Evolutionary conservation across 2,329 filamentous ascomycete genomes (phyloP).

Genomic region (Zasmidium angulare): DNA sequence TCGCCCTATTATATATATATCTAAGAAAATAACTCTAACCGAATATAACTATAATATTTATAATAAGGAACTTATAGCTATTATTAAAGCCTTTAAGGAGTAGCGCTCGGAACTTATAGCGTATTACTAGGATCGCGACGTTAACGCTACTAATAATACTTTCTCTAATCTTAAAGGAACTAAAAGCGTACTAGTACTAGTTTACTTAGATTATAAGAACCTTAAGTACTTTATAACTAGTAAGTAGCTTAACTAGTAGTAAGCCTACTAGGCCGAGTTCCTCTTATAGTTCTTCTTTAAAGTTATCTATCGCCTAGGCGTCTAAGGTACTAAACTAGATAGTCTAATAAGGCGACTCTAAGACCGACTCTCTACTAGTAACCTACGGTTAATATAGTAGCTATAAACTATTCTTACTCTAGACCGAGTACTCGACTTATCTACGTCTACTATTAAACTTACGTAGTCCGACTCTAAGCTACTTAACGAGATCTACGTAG

Average conservation of each 20-base stretch:
- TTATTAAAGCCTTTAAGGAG: constrained; percentile 33
- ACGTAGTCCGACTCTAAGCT: not conserved
- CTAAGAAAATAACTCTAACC: constrained; percentile 21
- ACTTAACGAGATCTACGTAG: too few relatives aligned
- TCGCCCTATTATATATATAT: constrained; percentile 26
- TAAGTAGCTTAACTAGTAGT: not conserved
- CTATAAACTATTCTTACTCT: too few relatives aligned
- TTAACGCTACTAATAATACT: constrained; percentile 18
- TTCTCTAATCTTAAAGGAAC: not conserved
- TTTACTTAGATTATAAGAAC: constrained; percentile 28
- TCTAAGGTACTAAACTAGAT: not conserved
- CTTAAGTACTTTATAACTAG: constrained; percentile 12
- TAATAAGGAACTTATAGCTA: constrained; percentile 23
- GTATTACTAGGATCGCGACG: too few relatives aligned
- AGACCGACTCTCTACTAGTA: not conserved
- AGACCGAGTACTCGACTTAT: not conserved
- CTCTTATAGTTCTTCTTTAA: not conserved
- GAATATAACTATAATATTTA: constrained; percentile 11
- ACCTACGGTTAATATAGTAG: not conserved
- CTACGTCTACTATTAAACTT: not conserved
- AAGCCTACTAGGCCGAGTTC: not conserved
- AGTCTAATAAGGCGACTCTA: not conserved
- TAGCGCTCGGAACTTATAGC: constrained; percentile 13
- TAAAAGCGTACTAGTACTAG: not conserved
- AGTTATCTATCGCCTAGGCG: too few relatives aligned